Conservation (phyloP, 169 alveolate species). For the Eimeria necatrix region DNA sequence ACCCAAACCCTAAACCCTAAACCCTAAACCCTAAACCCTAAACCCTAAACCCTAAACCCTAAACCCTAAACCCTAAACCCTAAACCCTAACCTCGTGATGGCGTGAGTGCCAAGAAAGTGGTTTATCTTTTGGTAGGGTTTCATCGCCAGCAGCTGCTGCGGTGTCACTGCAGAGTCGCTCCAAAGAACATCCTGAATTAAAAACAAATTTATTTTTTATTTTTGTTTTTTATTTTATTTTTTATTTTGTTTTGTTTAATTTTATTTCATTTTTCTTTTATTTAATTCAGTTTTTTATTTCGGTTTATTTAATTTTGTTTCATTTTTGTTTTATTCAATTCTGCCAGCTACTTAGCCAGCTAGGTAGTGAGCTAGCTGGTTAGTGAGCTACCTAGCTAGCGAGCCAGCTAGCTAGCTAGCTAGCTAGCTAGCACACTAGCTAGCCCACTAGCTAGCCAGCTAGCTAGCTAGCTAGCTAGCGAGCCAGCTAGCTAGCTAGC, state of each 20-base stretch:
- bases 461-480: too few species aligned
- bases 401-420: too few species aligned
- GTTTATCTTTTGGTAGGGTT: constrained; percentile 82
- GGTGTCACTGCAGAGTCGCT: constrained; percentile 70
- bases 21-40: too few species aligned
- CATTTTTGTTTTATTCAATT: not conserved
- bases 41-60: too few species aligned
- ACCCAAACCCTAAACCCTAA: too few species aligned
- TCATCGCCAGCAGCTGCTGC: constrained; percentile 76
- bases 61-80: too few species aligned
- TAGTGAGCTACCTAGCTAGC: too few species aligned
- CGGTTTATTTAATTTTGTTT: not conserved
- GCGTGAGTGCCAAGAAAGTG: constrained; percentile 83
- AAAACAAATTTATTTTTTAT: not conserved
- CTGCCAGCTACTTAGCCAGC: too few species aligned
- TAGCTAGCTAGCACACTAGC: too few species aligned
- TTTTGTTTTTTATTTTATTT: not conserved
- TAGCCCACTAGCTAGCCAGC: too few species aligned
- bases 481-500: too few species aligned
- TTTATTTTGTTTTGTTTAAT: not conserved
- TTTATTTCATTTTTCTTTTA: not conserved
- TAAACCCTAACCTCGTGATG: constrained; percentile 76
- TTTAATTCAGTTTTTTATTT: not conserved
- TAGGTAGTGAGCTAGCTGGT: too few species aligned
- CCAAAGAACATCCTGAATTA: constrained; percentile 80